Evolutionary conservation across 129 eudicot species (phyloP).

Genomic region (Erigeron canadensis): DNA sequence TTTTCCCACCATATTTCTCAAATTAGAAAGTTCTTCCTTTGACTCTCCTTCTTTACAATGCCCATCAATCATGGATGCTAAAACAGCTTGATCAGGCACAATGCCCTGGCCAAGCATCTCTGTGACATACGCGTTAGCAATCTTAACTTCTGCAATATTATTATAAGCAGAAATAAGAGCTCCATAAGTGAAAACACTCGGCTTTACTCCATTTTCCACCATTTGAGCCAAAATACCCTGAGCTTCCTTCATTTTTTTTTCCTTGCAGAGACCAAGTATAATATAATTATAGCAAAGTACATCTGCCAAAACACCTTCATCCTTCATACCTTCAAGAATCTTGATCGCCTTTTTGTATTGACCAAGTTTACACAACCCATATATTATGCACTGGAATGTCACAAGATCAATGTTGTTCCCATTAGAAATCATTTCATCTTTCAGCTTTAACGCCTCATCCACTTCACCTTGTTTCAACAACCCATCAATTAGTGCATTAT

Average conservation of each 20-base stretch:
- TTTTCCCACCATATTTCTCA: conserved; percentile 29
- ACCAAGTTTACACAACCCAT: background rate
- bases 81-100: conserved; percentile 8
- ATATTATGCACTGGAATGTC: conserved; percentile 27
- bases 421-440: conserved; percentile 25
- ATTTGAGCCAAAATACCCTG: background rate
- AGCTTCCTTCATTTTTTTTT: background rate
- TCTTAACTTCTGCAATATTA: conserved; percentile 6
- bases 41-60: conserved; percentile 37
- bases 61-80: conserved; percentile 36
- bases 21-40: conserved; percentile 19
- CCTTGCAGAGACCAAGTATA: background rate
- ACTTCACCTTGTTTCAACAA: conserved; percentile 68
- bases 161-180: conserved; percentile 1
- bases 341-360: background rate
- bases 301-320: background rate
- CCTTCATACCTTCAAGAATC: background rate
- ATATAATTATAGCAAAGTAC: background rate
- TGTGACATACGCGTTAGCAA: background rate
- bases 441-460: conserved; percentile 53
- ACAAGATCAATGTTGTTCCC: conserved; percentile 27
- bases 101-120: background rate
- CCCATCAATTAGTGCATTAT: conserved; percentile 63
- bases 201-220: background rate
- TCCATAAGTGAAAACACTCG: background rate